Conservation (phyloP, 2,329 filamentous ascomycete species). For the Plectosphaerella plurivora region DNA sequence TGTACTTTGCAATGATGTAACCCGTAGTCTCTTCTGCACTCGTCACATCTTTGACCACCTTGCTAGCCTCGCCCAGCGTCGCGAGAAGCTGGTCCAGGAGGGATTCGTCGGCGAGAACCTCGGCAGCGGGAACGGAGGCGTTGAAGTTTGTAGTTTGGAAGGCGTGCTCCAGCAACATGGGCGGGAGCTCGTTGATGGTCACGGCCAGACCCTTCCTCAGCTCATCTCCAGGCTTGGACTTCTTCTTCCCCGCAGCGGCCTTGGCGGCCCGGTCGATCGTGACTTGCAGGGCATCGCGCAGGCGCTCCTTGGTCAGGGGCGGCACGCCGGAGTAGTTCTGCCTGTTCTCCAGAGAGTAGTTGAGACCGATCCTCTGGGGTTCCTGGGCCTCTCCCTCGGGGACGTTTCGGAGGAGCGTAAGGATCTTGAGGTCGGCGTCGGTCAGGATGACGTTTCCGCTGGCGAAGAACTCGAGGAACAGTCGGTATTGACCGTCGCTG, state of each 20-base stretch:
- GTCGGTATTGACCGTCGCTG: conserved; percentile 80
- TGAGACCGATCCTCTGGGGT: conserved; percentile 69
- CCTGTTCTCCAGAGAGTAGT: conserved; percentile 75
- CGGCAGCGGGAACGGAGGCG: conserved; percentile 58
- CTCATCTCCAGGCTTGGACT: conserved; percentile 69
- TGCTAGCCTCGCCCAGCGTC: conserved; percentile 66
- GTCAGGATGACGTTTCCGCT: conserved; percentile 93
- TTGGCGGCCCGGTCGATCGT: conserved; percentile 56
- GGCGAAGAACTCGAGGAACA: conserved; percentile 95
- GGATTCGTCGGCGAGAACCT: conserved; percentile 63
- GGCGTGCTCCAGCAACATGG: conserved; percentile 81
- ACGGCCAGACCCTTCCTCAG: conserved; percentile 76
- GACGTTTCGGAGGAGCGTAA: conserved; percentile 77
- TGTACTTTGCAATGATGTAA: conserved; percentile 79
- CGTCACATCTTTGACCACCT: conserved; percentile 65
- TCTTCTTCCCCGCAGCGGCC: conserved; percentile 55
- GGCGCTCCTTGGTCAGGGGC: conserved; percentile 66
- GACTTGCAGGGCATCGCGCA: conserved; percentile 64
- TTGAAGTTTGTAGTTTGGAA: conserved; percentile 69
- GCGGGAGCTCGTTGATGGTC: conserved; percentile 84
- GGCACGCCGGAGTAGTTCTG: conserved; percentile 81
- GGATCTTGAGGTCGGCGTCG: conserved; percentile 75
- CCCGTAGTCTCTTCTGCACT: conserved; percentile 64
- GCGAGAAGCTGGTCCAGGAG: conserved; percentile 63
- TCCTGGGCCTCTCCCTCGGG: conserved; percentile 80